Percentiles rank a stretch among this genome's conserved stretches.
Evolutionary conservation across 495 filamentous ascomycete species (phyloP).

Genomic region (Podospora australis): DNA sequence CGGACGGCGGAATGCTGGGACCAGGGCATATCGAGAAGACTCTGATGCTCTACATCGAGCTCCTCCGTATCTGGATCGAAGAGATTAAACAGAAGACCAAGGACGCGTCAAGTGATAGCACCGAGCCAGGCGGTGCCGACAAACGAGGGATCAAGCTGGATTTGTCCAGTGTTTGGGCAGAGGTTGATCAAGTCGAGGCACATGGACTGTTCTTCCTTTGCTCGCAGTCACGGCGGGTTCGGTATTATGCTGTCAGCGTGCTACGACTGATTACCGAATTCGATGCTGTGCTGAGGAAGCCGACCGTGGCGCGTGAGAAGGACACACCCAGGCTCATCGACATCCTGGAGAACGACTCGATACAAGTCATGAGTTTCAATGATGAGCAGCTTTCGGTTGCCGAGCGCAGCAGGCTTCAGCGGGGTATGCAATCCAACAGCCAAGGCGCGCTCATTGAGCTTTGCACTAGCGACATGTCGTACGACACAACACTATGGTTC

Average conservation of each 20-base stretch:
- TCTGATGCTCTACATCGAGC: slow-evolving; percentile 82
- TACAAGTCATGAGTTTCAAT: slow-evolving; percentile 82
- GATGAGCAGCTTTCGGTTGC: slow-evolving; percentile 89
- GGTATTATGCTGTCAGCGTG: slow-evolving; percentile 86
- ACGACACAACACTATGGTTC: slow-evolving; percentile 93
- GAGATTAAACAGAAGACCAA: slow-evolving; percentile 84
- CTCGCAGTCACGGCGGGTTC: slow-evolving; percentile 84
- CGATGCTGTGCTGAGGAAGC: slow-evolving; percentile 76
- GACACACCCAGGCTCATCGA: slow-evolving; percentile 68
- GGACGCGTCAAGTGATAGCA: slow-evolving; percentile 57
- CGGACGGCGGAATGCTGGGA: slow-evolving; percentile 94
- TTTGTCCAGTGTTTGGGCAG: slow-evolving; percentile 75
- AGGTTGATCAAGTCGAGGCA: slow-evolving; percentile 94
- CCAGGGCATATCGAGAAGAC: slow-evolving; percentile 94
- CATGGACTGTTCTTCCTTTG: slow-evolving; percentile 98
- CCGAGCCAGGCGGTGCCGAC: slow-evolving; percentile 51
- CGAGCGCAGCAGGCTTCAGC: slow-evolving; percentile 85
- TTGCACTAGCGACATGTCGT: slow-evolving; percentile 90
- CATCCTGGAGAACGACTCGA: slow-evolving; percentile 84
- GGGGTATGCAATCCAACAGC: slow-evolving; percentile 77
- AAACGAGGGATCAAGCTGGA: slow-evolving; percentile 70
- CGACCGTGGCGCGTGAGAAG: slow-evolving; percentile 46
- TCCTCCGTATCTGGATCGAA: slow-evolving; percentile 93
- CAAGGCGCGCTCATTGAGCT: slow-evolving; percentile 87
- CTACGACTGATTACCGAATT: slow-evolving; percentile 90